Evolutionary conservation across 148 eudicot species (phyloP).

Genomic region (Fagopyrum tataricum): DNA sequence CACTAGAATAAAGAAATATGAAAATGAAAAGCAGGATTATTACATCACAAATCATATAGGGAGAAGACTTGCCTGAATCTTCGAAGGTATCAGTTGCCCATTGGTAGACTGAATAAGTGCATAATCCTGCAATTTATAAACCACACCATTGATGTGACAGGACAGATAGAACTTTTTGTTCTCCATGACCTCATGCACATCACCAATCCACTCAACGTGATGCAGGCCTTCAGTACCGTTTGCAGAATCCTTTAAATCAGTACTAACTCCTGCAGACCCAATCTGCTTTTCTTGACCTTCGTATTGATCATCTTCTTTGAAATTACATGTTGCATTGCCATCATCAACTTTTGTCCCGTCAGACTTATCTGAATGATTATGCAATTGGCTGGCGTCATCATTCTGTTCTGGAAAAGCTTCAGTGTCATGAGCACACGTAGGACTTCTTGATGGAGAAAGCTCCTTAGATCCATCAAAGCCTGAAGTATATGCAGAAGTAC

Average conservation of each 20-base stretch:
- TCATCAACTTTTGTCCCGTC: constrained; percentile 14
- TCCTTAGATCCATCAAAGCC: constrained; percentile 19
- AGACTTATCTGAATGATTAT: background rate
- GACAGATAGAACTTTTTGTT: constrained; percentile 62
- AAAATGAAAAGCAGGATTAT: background rate
- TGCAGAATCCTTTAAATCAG: constrained; percentile 24
- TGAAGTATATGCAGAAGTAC: constrained; percentile 18
- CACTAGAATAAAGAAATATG: background rate
- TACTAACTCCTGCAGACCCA: constrained; percentile 23
- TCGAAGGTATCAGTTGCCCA: constrained; percentile 55
- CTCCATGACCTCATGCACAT: constrained; percentile 36
- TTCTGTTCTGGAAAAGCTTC: constrained; percentile 19
- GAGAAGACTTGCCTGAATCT: constrained; percentile 46
- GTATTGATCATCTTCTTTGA: constrained; percentile 24
- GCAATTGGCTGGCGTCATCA: constrained; percentile 22
- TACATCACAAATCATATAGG: background rate
- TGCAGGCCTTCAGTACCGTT: constrained; percentile 34
- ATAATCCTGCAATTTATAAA: constrained; percentile 58
- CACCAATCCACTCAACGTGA: constrained; percentile 77
- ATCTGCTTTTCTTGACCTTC: constrained; percentile 22
- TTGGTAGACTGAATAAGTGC: constrained; percentile 40
- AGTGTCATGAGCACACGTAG: constrained; percentile 19
- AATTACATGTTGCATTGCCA: constrained; percentile 13
- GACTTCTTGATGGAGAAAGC: constrained; percentile 23
- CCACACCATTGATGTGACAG: constrained; percentile 58